A percentile compares a stretch with the other conserved stretches of the same genome.
These are phyloP conservation scores for Beverwykella pulmonaria DNA, from an alignment of 495 filamentous ascomycete genomes.

Conservation along the genomic window DNA sequence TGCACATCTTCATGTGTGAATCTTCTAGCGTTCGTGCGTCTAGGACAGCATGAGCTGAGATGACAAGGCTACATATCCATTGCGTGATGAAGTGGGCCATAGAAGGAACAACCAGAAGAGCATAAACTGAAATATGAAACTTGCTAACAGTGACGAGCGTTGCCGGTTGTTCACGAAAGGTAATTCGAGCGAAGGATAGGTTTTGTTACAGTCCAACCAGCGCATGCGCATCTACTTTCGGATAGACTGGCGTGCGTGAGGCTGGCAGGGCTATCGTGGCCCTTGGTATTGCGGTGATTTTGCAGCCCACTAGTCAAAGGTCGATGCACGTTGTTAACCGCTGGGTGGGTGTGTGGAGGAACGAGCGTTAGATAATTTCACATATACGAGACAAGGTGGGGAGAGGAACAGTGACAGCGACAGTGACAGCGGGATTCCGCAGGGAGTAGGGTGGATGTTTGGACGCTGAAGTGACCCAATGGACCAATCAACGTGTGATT, in stretches of 20 bases:
- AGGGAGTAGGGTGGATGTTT: background rate
- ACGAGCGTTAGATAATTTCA: background rate
- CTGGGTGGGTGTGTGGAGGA: background rate
- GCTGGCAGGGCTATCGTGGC: slow-evolving; percentile 6
- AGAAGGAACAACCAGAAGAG: too few relatives aligned
- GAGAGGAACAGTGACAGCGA: background rate
- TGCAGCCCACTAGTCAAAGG: background rate
- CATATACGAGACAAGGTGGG: background rate
- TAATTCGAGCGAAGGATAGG: background rate
- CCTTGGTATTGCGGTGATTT: background rate
- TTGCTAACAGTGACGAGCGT: background rate
- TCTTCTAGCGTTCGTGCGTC: too few relatives aligned
- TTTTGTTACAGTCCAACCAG: background rate
- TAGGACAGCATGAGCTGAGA: background rate
- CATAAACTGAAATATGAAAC: background rate
- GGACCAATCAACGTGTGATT: background rate
- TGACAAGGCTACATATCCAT: background rate
- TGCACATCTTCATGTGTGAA: background rate
- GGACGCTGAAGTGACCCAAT: background rate
- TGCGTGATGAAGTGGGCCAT: background rate
- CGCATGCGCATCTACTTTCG: background rate
- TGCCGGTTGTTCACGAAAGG: background rate
- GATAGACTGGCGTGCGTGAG: background rate
- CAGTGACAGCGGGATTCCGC: background rate
- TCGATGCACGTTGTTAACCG: background rate